phyloP scores from a whole-genome alignment of 2,329 filamentous ascomycete species.

The Volutella citrinella region DNA sequence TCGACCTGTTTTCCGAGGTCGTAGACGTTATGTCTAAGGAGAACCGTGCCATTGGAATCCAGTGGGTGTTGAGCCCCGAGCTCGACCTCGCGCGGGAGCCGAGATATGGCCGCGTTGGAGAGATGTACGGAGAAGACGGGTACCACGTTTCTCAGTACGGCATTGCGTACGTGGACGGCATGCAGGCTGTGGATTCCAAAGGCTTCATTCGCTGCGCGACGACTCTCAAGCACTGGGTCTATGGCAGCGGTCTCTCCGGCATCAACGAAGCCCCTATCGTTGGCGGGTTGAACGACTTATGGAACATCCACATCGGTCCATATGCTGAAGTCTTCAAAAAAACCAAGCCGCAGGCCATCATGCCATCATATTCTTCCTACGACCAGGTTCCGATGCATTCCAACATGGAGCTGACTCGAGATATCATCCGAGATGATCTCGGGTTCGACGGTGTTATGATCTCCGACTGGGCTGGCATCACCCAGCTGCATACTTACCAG shows the following conservation, averaged over 20 bases:
- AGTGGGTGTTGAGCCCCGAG: background rate
- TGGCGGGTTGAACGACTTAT: conserved; percentile 32
- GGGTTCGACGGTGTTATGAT: conserved; percentile 32
- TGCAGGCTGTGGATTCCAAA: background rate
- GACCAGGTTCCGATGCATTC: conserved; percentile 30
- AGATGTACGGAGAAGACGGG: background rate
- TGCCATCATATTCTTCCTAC: conserved; percentile 31
- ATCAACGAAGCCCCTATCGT: conserved; percentile 31
- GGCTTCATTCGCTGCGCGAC: background rate
- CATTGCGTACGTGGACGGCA: background rate
- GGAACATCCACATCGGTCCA: conserved; percentile 29
- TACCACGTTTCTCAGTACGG: background rate
- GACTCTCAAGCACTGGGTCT: background rate
- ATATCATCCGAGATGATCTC: conserved; percentile 21
- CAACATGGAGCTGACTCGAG: conserved; percentile 30
- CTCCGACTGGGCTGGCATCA: conserved; percentile 29
- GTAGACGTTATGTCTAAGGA: background rate
- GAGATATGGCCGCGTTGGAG: background rate
- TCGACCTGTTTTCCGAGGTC: background rate
- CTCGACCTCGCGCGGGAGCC: background rate
- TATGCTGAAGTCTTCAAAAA: conserved; percentile 30
- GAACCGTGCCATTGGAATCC: background rate
- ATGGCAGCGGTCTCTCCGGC: background rate
- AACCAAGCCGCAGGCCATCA: conserved; percentile 25
- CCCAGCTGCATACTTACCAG: conserved; percentile 25